Base-by-base conservation (phyloP, 768 basidiomycete genomes). In the Peribolospora baueri region DNA sequence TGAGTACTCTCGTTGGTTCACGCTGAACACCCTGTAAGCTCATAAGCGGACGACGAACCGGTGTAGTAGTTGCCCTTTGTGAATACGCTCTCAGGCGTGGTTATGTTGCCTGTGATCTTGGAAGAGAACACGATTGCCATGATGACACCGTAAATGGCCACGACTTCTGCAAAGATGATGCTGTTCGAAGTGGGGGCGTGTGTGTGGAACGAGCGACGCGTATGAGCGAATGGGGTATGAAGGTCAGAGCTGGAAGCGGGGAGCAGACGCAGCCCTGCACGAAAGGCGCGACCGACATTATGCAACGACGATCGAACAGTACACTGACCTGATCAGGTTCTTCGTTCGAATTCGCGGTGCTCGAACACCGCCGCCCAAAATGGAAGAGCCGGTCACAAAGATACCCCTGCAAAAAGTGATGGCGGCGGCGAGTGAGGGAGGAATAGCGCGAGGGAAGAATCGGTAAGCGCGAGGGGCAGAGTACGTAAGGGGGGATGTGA, bases 161-260 rank as follows among this genome's bases (percentile, higher is more conserved):
- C 90, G 64, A 95, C 93, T 72, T 97, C 91, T 68, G 91, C 95
- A 74, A 97, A 95, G 64, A 98, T 95, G 72, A 97, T 87, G 61
- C 91, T 95, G 63, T 8, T 25, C 25, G 5, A n/a, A n/a, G 42
- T 37, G 25, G 5, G 38, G 14, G 14, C 37, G 43, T 7, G 43
- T 48, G 2, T 42, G 6, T 37, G 45, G 56, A n/a, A 59, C 8
- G 4, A 41, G 37, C 7, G 46, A 8, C 14, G 4, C 37, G 48
- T 53, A 5, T 42, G 7, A 4, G 40, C 47, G 42, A 25, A 43
- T 11, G 25, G 41, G 37, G 8, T 25, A 9, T 25, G 25, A 25
- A 25, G 25, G 25, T 25, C 25, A 25, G 25, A 25, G 25, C 25
- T 25, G 25, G 25, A 25, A 25, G 25, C 25, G 25, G 25, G 25